Percentiles rank a stretch among this genome's conserved stretches.
These are phyloP conservation scores for Davidsoniella australis DNA, from an alignment of 2,329 filamentous ascomycete species.

Conservation along the genomic window DNA sequence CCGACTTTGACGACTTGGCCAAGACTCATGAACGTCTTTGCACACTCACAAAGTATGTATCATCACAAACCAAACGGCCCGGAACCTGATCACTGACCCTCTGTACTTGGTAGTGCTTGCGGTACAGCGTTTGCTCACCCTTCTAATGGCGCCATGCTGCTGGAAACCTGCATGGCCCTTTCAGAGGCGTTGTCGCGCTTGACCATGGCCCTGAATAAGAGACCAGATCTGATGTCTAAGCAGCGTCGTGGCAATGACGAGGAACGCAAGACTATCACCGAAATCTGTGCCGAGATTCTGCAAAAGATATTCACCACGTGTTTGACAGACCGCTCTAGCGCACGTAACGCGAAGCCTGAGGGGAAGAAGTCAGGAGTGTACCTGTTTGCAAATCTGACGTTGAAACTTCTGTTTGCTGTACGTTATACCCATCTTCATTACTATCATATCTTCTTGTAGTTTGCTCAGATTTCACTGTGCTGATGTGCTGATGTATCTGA, in stretches of 20 bases:
- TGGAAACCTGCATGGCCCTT: constrained; percentile 68
- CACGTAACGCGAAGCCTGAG: constrained; percentile 50
- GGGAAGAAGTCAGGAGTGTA: constrained; percentile 82
- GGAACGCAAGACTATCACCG: constrained; percentile 62
- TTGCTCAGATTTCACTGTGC: background rate
- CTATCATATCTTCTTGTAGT: background rate
- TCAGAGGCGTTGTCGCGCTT: constrained; percentile 66
- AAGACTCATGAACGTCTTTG: constrained; percentile 60
- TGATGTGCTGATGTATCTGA: background rate
- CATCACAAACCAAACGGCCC: no score
- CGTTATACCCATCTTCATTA: constrained; percentile 14
- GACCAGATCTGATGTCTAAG: constrained; percentile 49
- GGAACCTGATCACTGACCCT: background rate
- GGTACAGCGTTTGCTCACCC: constrained; percentile 68
- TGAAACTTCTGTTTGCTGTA: constrained; percentile 75
- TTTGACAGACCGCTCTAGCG: constrained; percentile 59
- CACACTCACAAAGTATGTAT: constrained; percentile 53
- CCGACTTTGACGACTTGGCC: constrained; percentile 58
- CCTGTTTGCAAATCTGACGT: constrained; percentile 75
- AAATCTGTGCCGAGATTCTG: constrained; percentile 74
- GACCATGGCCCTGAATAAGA: constrained; percentile 67
- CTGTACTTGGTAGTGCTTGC: constrained; percentile 42
- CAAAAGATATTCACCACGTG: constrained; percentile 85
- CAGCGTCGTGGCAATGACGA: constrained; percentile 33
- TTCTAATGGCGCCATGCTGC: constrained; percentile 61